Base-by-base conservation (phyloP, 805 yeast genomes). In the Zygoascus flipseniorum region DNA sequence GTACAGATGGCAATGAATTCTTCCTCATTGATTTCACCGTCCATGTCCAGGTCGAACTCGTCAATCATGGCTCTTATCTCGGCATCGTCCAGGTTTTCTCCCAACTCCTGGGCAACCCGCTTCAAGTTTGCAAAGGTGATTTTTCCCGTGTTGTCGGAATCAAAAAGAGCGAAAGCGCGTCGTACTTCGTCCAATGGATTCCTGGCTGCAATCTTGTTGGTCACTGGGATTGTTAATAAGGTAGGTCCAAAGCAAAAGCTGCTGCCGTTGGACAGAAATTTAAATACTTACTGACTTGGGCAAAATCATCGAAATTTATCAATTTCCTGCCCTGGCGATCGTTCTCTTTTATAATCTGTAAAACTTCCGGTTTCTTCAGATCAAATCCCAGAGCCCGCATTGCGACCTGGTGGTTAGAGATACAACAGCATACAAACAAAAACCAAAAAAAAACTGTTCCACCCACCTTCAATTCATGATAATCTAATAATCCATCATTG, bases 31-130 rank as follows among this genome's bases (percentile, higher is more conserved):
- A 89, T 90, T 59, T 87, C 96, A 50, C 98, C 98, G 68, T 93
- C 98, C 53, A 88, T 95, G 66, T 93, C 97, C 50, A 90, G 72
- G 70, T 93, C 99, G 65, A 93, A 93, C 68, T 92, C 98, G 57
- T 90, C 96, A 59, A 93, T 93, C 99, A 93, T 93, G 4, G 97
- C 97, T 60, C 86, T 78, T 50, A 93, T 74, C 65, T 93, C 99
- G 55, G 89, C 96, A 60, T 93, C 99, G 5, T 88, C 83, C 54
- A 93, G 72, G 61, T 85, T 86, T 68, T 93, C 99, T 2, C 97
- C 97, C 54, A 93, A 72, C 60, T 92, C 97, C 61, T 86, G 86
- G 10, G 97, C 93, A 1, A 92, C 96, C 56, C 93, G 78, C 67
- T 95, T 80, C 55, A 93, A 76, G 65, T 89, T 86, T 59, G 90